These are phyloP conservation scores for Lenwebbia sp. DNA, from an alignment of 345 rosid genomes.

Conservation along the genomic window DNA sequence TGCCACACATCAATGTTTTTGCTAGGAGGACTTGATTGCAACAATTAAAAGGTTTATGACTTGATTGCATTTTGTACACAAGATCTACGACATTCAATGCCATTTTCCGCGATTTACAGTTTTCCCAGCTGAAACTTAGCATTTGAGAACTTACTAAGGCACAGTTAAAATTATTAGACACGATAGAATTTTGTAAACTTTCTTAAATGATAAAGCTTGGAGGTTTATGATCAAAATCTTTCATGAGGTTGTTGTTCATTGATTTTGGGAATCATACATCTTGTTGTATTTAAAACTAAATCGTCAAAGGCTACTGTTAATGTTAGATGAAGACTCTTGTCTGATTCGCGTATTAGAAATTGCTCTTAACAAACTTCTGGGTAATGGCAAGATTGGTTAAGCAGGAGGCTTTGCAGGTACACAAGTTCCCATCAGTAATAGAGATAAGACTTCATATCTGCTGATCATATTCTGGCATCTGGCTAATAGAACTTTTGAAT, in stretches of 20 bases:
- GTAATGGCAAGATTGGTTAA: not conserved
- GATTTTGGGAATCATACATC: not conserved
- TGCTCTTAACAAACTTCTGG: not conserved
- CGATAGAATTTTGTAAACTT: not conserved
- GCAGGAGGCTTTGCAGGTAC: not conserved
- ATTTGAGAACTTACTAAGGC: not conserved
- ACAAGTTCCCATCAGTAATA: not conserved
- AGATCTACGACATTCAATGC: not conserved
- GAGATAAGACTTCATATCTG: not conserved
- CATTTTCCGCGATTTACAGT: not conserved
- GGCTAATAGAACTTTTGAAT: not conserved
- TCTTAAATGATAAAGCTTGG: not conserved
- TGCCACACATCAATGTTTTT: not conserved
- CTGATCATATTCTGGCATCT: not conserved
- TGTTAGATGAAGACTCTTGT: not conserved
- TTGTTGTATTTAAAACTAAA: not conserved
- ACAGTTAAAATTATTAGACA: not conserved
- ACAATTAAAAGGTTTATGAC: not conserved
- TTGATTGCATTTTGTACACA: not conserved
- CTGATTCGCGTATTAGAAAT: not conserved
- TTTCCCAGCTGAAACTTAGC: not conserved
- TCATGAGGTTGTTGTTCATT: not conserved
- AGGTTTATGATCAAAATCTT: not conserved
- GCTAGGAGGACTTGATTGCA: not conserved
- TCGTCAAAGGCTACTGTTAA: not conserved